phyloP scores from a whole-genome alignment of 805 yeast genomes.

The Wickerhamiella alocasiicola region DNA sequence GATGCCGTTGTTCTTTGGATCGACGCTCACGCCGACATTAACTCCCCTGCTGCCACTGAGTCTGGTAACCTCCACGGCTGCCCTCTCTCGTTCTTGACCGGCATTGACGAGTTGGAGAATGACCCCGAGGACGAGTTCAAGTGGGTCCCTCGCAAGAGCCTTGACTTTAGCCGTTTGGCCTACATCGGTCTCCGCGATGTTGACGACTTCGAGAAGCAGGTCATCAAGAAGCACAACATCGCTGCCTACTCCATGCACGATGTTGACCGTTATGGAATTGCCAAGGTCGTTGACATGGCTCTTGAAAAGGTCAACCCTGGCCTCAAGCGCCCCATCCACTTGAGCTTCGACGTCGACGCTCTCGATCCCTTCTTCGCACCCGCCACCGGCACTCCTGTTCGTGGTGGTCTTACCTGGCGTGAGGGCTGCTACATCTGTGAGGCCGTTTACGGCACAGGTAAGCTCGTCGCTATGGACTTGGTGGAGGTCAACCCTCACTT shows the following conservation, averaged over 20 bases:
- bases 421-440: constrained; percentile 90
- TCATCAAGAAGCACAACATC: constrained; percentile 57
- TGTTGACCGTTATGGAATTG: constrained; percentile 86
- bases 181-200: constrained; percentile 93
- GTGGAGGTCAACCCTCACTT: constrained; percentile 89
- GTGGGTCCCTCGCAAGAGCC: constrained; percentile 60
- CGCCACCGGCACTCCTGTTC: constrained; percentile 95
- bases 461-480: constrained; percentile 73
- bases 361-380: constrained; percentile 90
- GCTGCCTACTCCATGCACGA: constrained; percentile 92
- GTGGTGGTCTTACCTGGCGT: constrained; percentile 89
- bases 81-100: constrained; percentile 84
- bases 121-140: constrained; percentile 57
- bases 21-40: constrained; percentile 97
- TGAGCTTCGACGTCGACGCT: constrained; percentile 93
- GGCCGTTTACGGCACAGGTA: constrained; percentile 83
- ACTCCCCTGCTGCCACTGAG: constrained; percentile 69
- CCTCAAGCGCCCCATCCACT: constrained; percentile 63
- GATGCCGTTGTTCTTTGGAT: constrained; percentile 90
- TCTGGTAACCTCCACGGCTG: constrained; percentile 95
- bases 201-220: constrained; percentile 70
- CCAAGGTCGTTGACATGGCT: constrained; percentile 85
- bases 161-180: constrained; percentile 61
- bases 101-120: constrained; percentile 51
- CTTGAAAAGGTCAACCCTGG: constrained; percentile 63